A percentile compares a stretch with the other conserved stretches of the same genome.
Conservation (phyloP, 306 rosid genomes). For the Ormosia semicastrata region DNA sequence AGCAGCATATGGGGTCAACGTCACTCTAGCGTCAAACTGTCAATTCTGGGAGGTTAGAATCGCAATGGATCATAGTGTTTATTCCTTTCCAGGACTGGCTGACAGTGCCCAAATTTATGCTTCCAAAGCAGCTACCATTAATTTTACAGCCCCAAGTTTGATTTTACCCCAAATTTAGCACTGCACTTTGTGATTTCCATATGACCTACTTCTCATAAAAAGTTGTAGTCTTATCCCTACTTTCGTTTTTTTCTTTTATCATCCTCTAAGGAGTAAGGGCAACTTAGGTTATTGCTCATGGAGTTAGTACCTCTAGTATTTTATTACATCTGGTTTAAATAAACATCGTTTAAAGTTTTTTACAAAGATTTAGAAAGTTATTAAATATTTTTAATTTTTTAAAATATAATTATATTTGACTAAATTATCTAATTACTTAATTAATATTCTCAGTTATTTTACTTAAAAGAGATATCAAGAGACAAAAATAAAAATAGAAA, state of each 20-base stretch:
- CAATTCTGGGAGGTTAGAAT: slow-evolving; percentile 30
- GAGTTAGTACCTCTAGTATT: not conserved
- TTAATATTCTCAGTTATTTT: no score
- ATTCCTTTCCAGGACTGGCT: not conserved
- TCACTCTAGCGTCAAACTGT: slow-evolving; percentile 33
- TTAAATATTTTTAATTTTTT: no score
- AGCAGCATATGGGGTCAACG: slow-evolving; percentile 32
- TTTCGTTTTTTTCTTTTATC: not conserved
- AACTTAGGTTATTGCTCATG: not conserved
- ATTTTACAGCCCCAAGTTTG: not conserved
- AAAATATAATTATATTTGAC: no score
- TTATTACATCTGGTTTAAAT: not conserved
- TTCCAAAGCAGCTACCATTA: not conserved
- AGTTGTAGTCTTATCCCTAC: not conserved
- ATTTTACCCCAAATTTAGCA: slow-evolving; percentile 9
- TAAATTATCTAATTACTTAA: no score
- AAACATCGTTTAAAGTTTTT: no score
- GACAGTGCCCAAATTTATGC: not conserved
- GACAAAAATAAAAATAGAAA: no score
- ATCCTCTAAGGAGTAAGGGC: not conserved
- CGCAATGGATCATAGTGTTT: slow-evolving; percentile 12
- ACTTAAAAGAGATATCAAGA: no score
- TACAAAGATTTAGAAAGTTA: no score
- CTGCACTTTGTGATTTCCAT: not conserved
- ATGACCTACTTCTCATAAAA: not conserved